Percentiles rank a stretch among this genome's conserved stretches.
These are phyloP conservation scores for Eucalyptus albens DNA, from an alignment of 345 rosid genomes.

Conservation along the genomic window DNA sequence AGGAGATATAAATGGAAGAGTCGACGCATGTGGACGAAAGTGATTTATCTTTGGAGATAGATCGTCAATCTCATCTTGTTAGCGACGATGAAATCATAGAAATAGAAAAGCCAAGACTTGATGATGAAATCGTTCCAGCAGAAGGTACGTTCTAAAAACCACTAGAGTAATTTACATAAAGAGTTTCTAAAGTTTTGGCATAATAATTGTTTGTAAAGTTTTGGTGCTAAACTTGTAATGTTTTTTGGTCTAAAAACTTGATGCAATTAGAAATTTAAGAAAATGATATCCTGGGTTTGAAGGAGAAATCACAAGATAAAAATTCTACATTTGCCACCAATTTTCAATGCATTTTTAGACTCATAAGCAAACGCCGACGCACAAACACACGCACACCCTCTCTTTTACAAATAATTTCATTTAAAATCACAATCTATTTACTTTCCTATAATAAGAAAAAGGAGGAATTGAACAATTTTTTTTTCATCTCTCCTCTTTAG, in stretches of 20 bases:
- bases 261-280: background rate
- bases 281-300: background rate
- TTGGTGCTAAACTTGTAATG: background rate
- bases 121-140: too few relatives aligned
- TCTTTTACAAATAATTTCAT: background rate
- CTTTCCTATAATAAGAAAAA: background rate
- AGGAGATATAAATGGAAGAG: too few relatives aligned
- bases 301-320: background rate
- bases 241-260: background rate
- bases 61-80: too few relatives aligned
- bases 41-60: too few relatives aligned
- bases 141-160: background rate
- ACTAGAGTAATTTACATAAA: background rate
- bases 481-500: background rate
- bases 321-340: background rate
- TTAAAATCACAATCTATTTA: background rate
- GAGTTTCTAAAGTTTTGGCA: background rate
- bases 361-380: background rate
- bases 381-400: background rate
- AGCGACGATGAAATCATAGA: too few relatives aligned
- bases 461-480: background rate
- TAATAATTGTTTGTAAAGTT: background rate
- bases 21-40: too few relatives aligned
- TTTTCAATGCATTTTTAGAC: background rate
- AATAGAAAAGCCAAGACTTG: too few relatives aligned